Evolutionary conservation across 2,329 filamentous ascomycete species (phyloP), one percentile per base, ranked within the genome.

Genomic region (Fusarium dlaminii): DNA sequence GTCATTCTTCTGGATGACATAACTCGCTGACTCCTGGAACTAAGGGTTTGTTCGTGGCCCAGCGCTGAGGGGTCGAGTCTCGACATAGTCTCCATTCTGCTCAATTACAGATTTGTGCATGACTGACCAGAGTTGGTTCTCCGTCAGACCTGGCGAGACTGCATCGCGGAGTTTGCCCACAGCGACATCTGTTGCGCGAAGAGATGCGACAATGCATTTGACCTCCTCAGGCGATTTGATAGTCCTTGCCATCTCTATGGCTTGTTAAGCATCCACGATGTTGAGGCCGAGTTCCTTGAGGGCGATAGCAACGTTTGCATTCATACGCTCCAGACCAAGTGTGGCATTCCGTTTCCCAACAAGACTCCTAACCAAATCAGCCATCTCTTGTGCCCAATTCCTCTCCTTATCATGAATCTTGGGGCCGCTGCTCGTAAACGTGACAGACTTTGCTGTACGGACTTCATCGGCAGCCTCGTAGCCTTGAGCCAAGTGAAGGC

Each of bases 11-110:
- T 42, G 34, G 29, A 66, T 60, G 32, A 18, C 22, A 39, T 66
- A 65, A 49, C 61, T 65, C 6, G 54, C 54, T 39, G 61, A 45
- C 27, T 55, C 66, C 17, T 66, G 62, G 29, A 68, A 68, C 36
- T 30, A 66, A 17, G 61, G 42, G 15, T 55, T 68, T n/a, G 48
- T 56, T 27, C 36, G 46, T n/a, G 46, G 32, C 9, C 36, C 36
- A 15, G 48, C 48, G 27, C 48, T 60, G 4, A 68, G 42, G 6
- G 66, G 32, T 17, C 48, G 42, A n/a, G 62, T 56, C 34, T 60
- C 55, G 20, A 40, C 18, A 55, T 68, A 66, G 13, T 66, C 54
- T 22, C 48, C 48, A 36, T 68, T 60, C 40, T 60, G 48, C 10
- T 56, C 42, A n/a, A 66, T 68, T 10, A 60, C 27, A 18, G 54